Base-by-base conservation (phyloP, 2,329 filamentous ascomycete species). In the Trichophaea hybrida region DNA sequence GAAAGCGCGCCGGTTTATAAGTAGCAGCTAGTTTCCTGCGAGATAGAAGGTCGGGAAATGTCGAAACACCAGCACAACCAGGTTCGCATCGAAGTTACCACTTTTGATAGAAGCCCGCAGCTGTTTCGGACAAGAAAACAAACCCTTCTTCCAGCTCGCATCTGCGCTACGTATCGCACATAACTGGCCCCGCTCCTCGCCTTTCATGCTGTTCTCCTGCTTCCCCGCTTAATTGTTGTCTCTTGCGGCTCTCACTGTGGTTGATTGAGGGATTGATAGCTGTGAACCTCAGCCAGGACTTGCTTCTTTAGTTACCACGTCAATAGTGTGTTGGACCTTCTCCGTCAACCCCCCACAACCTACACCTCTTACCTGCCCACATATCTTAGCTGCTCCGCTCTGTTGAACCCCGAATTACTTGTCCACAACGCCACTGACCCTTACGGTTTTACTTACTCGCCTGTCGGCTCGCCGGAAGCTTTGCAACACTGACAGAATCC, bases 261-360 rank as follows among this genome's bases (percentile, higher is more conserved):
- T 17, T 24, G 31, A 50, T 32, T 32, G 50, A 12, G 44, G 44
- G 10, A 15, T 49, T 24, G 10, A 10, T 43, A 10, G 10, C 38
- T 43, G 38, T 43, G 38, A 10, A 43, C 38, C 10, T 15, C 38
- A 43, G 31, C 48, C n/a, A 33, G n/a, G n/a, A 6, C 48, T 17
- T 50, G 48, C 48, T 50, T 17, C 13, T 35, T n/a, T 46, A 50
- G 51, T 63, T 58, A 59, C 64, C 63, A 65, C 63, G 63, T 65
- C 61, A 61, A 65, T 65, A 64, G 59, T 54, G 63, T 57, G 63
- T 60, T 65, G 55, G 53, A 55, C 35, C 34, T 32, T 55, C 31
- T 55, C 50, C 32, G 15, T 17, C 57, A 53, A 51, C 53, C 37
- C 38, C 56, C 48, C 59, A 58, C 48, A 51, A 13, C 15, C 31